Conservation (phyloP, 2,329 filamentous ascomycete species). For the Pseudogymnoascus sp. region DNA sequence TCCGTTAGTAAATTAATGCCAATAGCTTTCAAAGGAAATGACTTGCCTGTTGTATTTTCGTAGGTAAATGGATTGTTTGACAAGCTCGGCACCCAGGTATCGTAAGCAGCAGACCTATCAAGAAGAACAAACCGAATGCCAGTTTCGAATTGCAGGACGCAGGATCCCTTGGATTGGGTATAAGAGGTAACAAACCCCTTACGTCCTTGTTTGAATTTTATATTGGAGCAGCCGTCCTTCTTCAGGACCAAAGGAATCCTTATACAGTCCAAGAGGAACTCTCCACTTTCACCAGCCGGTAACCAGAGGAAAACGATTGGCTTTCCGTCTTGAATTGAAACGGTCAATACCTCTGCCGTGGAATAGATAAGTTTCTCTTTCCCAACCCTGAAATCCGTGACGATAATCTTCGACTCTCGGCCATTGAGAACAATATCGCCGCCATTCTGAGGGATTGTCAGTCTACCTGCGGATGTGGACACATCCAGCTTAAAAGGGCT, state of each 20-base stretch:
- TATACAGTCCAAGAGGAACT: slow-evolving; percentile 45
- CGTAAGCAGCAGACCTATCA: slow-evolving; percentile 45
- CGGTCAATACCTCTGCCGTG: slow-evolving; percentile 46
- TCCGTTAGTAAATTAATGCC: background rate
- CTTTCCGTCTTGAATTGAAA: slow-evolving; percentile 38
- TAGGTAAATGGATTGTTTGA: slow-evolving; percentile 23
- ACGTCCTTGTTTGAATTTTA: slow-evolving; percentile 34
- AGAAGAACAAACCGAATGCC: slow-evolving; percentile 43
- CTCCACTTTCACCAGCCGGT: slow-evolving; percentile 44
- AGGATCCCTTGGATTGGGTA: slow-evolving; percentile 40
- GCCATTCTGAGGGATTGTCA: slow-evolving; percentile 45
- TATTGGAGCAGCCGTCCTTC: slow-evolving; percentile 33
- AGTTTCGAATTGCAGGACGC: slow-evolving; percentile 38
- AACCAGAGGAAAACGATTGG: slow-evolving; percentile 45
- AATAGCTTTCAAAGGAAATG: background rate
- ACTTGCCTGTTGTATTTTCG: background rate
- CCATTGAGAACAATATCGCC: slow-evolving; percentile 46
- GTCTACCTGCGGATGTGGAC: slow-evolving; percentile 44
- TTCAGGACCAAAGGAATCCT: slow-evolving; percentile 41
- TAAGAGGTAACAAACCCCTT: slow-evolving; percentile 38
- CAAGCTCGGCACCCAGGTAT: slow-evolving; percentile 47
- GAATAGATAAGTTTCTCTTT: slow-evolving; percentile 43
- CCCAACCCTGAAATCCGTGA: slow-evolving; percentile 50
- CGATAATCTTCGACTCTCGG: slow-evolving; percentile 52
- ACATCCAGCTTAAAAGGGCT: slow-evolving; percentile 48